phyloP scores from a whole-genome alignment of 345 rosid genomes.

The Sonneratia alba region DNA sequence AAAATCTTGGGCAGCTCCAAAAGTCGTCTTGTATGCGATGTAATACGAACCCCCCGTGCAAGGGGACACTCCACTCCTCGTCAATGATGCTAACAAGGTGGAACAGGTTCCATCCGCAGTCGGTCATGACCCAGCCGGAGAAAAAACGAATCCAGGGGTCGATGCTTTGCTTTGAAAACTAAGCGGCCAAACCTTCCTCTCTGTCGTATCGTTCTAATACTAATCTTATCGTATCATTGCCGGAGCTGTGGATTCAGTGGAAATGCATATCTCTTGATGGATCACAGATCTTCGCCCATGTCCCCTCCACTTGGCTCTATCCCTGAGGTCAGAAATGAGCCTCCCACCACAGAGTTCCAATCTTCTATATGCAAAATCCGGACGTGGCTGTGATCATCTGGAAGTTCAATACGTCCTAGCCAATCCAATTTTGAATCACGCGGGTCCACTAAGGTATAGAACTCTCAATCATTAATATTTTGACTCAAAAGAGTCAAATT shows the following conservation, averaged over 20 bases:
- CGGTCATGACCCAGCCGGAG: not conserved
- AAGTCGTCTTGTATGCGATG: not conserved
- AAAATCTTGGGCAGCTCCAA: too few species aligned
- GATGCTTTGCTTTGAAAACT: too few species aligned
- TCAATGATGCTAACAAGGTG: not conserved
- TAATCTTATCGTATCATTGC: not conserved
- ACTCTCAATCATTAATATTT: too few species aligned
- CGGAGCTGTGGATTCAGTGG: not conserved
- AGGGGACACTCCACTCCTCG: not conserved
- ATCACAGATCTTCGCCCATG: slow-evolving; percentile 8
- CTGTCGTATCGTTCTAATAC: not conserved
- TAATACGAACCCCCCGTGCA: not conserved
- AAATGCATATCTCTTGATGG: slow-evolving; percentile 2
- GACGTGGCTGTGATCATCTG: too few species aligned
- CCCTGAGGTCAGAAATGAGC: not conserved
- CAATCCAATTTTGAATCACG: too few species aligned
- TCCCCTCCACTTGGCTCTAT: slow-evolving; percentile 8
- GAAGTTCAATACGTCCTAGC: too few species aligned
- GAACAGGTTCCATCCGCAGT: not conserved
- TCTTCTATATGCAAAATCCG: not conserved
- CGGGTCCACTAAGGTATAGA: too few species aligned
- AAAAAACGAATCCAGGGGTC: not conserved
- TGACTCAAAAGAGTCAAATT: too few species aligned
- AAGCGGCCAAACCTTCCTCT: too few species aligned
- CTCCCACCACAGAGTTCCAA: slow-evolving; percentile 11